These are phyloP conservation scores for Chlorokybus atmophyticus DNA, from an alignment of 139 green algal species.

Conservation along the genomic window DNA sequence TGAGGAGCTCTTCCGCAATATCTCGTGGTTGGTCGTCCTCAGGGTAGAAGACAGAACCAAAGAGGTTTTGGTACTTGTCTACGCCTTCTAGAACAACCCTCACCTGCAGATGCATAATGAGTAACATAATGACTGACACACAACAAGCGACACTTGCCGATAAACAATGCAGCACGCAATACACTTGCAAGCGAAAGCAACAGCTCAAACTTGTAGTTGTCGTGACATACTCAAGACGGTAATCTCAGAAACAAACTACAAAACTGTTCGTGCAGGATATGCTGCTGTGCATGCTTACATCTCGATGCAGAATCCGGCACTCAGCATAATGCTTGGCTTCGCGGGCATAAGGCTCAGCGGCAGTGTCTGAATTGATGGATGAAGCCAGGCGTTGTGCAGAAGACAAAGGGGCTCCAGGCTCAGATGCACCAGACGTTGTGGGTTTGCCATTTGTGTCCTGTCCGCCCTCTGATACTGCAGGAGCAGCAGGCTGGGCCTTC, in stretches of 20 bases:
- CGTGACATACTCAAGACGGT: too few species aligned
- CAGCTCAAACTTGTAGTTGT: too few species aligned
- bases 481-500: background rate
- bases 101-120: too few species aligned
- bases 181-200: too few species aligned
- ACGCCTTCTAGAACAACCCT: constrained; percentile 64
- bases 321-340: constrained; percentile 83
- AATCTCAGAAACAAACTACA: too few species aligned
- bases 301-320: constrained; percentile 46
- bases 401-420: constrained; percentile 7
- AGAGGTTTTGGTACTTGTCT: constrained; percentile 78
- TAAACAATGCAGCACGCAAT: too few species aligned
- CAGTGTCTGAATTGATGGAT: too few species aligned
- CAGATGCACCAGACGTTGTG: too few species aligned
- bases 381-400: constrained; percentile 21
- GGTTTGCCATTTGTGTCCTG: background rate
- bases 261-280: too few species aligned
- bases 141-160: constrained; percentile 21
- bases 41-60: constrained; percentile 48
- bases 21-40: constrained; percentile 33
- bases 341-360: constrained; percentile 48
- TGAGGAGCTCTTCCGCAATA: constrained; percentile 52
- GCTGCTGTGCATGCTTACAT: too few species aligned
- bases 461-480: background rate
- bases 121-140: too few species aligned